Conservation (phyloP, 1,284 basidiomycete genomes). For the Fomitopsis betulina region DNA sequence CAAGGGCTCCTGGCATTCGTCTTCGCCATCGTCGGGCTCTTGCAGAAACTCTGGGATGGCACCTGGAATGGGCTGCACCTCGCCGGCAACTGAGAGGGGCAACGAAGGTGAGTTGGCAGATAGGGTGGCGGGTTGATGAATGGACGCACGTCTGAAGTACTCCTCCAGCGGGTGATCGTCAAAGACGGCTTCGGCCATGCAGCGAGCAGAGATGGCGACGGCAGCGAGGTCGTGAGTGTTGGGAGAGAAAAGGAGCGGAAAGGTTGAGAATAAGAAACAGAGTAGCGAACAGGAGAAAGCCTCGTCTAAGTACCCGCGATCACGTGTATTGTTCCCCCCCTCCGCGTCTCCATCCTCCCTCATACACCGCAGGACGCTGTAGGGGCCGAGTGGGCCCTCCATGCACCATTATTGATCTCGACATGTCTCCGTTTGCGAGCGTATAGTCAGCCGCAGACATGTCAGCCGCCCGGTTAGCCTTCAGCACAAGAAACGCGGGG, state of each 20-base stretch:
- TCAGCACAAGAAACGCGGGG: no score
- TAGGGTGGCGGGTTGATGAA: background rate
- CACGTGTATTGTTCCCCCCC: background rate
- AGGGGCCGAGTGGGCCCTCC: no score
- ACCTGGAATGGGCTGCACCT: conserved; percentile 31
- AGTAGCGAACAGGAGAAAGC: background rate
- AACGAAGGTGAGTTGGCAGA: background rate
- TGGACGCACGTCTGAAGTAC: conserved; percentile 60
- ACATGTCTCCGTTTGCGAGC: no score
- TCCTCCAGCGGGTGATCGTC: conserved; percentile 72
- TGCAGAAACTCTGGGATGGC: conserved; percentile 16
- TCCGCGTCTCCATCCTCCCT: no score
- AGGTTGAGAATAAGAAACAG: conserved; percentile 5
- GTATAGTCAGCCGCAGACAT: no score
- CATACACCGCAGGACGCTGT: no score
- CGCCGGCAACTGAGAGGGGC: conserved; percentile 48
- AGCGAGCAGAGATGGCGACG: background rate
- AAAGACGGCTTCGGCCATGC: conserved; percentile 76
- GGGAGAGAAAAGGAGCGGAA: conserved; percentile 16
- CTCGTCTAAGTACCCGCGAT: background rate
- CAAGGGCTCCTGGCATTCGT: background rate
- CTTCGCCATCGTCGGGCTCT: conserved; percentile 10
- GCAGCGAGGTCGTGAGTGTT: conserved; percentile 8
- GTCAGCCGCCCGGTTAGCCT: no score
- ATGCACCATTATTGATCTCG: no score